Evolutionary conservation across 371 early-diverging fungal species (phyloP), one percentile per base, ranked within the genome.

Genomic region (Mortierella sp.): DNA sequence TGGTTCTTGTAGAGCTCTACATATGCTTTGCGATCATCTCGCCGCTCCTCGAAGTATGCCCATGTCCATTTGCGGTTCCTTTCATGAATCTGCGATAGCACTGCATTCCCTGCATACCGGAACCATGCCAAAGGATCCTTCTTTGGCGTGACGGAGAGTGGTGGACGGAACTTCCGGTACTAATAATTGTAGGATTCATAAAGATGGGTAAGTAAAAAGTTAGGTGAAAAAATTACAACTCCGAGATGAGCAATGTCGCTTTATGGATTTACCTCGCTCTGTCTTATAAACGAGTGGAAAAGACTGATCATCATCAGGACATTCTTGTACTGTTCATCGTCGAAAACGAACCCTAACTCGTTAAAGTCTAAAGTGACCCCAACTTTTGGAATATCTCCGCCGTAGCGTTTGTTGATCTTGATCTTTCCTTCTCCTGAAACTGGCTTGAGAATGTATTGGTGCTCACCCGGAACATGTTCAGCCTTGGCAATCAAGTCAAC

Each of bases 371-470:
- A 86, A 33, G 89, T 87, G 5, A 91, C 91, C 53, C 88, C 90
- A 3, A 88, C 87, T 72, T 94, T 95, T 4, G 95, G 88, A 2
- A 87, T 86, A 19, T 87, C 87, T n/a, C 85, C 83, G 24, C 90
- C 88, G 55, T 90, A 91, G 10, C 88, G 82, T 70, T 94, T 95
- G 83, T 90, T 91, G 68, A 95, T 76, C 24, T 90, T 89, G 52
- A 85, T 65, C 76, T 85, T 76, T 38, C 97, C 99, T 40, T 89
- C 88, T 4, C 98, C 99, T n/a, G 96, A 94, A 0, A 99, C 97
- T 1, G 99, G 99, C 72, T 93, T 94, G 38, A 99, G 83, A 13
- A 99, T 91, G 66, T 95, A 97, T 67, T 95, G 96, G 67, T 94
- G 93, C 48, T 87, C 88, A 10, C 70, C 70, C 11, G 86, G 85